A percentile compares a stretch with the other conserved stretches of the same genome.
Evolutionary conservation across 1,284 basidiomycete species (phyloP).

Genomic region (Anthracocystis walkeri): DNA sequence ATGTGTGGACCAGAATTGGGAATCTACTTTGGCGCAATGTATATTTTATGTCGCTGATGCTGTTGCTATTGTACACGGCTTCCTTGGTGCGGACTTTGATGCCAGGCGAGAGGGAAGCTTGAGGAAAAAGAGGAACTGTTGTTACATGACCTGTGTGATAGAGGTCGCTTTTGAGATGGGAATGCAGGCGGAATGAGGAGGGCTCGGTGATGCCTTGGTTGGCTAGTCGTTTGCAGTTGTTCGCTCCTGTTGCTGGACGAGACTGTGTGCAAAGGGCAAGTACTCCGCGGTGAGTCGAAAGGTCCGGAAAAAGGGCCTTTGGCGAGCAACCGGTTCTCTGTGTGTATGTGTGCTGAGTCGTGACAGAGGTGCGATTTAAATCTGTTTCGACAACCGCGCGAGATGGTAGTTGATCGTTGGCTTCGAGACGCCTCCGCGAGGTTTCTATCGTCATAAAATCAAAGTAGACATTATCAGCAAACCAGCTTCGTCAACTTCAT

Average conservation of each 20-base stretch:
- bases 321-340: no score
- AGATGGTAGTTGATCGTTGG: conserved; percentile 69
- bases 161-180: background rate
- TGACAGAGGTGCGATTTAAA: conserved; percentile 21
- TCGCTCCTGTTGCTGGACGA: background rate
- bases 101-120: background rate
- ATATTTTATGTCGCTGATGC: background rate
- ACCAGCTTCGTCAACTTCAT: no score
- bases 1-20: background rate
- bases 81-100: background rate
- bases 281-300: background rate
- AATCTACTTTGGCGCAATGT: background rate
- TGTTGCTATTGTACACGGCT: conserved; percentile 17
- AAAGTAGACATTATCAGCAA: background rate
- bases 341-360: background rate
- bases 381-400: conserved; percentile 63
- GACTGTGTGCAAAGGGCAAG: background rate
- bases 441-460: conserved; percentile 22
- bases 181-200: no score
- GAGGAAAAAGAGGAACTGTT: conserved; percentile 2
- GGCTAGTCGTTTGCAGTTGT: background rate
- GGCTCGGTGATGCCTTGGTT: background rate
- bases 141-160: conserved; percentile 3
- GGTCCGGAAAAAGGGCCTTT: background rate
- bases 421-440: conserved; percentile 46